These are phyloP conservation scores for Trichoderma guizhouense DNA, from an alignment of 2,329 filamentous ascomycete species.

Conservation along the genomic window DNA sequence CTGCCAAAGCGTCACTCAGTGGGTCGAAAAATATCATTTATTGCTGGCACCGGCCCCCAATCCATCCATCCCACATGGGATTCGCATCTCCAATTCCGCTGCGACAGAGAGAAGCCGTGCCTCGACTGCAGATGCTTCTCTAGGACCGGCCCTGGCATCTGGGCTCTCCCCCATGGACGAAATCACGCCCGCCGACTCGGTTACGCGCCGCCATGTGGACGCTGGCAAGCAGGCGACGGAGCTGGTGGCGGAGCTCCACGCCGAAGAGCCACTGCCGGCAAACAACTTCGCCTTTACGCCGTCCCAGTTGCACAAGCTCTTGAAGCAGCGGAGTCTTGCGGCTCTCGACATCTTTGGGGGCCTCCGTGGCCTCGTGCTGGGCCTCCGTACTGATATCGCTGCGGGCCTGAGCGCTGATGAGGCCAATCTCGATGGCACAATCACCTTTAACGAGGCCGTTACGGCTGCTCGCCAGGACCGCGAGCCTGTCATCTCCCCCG, in stretches of 20 bases:
- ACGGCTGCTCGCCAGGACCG: constrained; percentile 36
- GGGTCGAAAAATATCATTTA: neutral
- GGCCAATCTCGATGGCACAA: constrained; percentile 39
- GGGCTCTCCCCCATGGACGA: constrained; percentile 29
- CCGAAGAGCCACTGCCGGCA: constrained; percentile 27
- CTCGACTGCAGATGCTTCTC: constrained; percentile 19
- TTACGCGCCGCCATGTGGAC: constrained; percentile 11
- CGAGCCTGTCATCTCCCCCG: constrained; percentile 23
- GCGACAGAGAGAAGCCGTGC: neutral
- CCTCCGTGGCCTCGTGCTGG: constrained; percentile 48
- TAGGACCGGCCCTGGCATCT: constrained; percentile 14
- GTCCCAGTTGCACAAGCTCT: constrained; percentile 50
- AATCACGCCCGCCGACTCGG: constrained; percentile 24
- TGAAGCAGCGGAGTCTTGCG: constrained; percentile 47
- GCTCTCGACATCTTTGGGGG: constrained; percentile 53
- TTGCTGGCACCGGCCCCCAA: neutral
- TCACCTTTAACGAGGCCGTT: constrained; percentile 50
- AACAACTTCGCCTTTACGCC: constrained; percentile 55
- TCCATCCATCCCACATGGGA: neutral
- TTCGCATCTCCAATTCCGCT: constrained; percentile 1
- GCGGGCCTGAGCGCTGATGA: constrained; percentile 52
- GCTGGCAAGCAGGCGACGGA: constrained; percentile 1
- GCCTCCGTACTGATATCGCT: constrained; percentile 46
- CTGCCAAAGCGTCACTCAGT: neutral
- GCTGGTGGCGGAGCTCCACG: constrained; percentile 26